Evolutionary conservation across 139 green algal species (phyloP), one percentile per base, ranked within the genome.

Genomic region (Coelastrella sp.): DNA sequence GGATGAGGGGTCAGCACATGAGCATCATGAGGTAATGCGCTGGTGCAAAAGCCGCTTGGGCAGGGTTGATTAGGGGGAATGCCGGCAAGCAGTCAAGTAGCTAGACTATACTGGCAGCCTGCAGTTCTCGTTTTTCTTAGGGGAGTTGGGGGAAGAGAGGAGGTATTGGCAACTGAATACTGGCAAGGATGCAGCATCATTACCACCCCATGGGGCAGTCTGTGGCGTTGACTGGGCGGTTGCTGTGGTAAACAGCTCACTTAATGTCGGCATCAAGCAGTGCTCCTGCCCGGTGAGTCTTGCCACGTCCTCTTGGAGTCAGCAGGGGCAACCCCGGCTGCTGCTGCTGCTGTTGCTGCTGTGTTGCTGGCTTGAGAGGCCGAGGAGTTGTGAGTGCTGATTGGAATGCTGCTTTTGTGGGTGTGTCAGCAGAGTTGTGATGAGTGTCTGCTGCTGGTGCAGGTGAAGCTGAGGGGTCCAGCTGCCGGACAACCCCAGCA

Each of bases 241-340:
- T 49, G 35, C 35, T 49, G 35, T 49, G 35, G 35, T 49, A 49
- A 3, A 1, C 35, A 49, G 9, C 80, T 73, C 59, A 87, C 81
- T 59, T 87, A 22, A 75, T 24, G 25, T 87, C 82, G 49, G 82
- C 82, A 14, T 56, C 82, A 11, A 87, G 82, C 63, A 78, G 17
- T 56, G 82, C 82, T n/a, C 78, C 82, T 87, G 63, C 65, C 63
- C 82, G 60, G 65, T 87, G 78, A 27, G 14, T 78, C 60, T 87
- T 57, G n/a, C 81, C 25, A 14, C 63, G 63, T n/a, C 49, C 82
- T 20, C 82, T 68, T 6, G 82, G 82, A 25, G 82, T 87, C 82
- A 78, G 27, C 24, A 87, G 49, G 11, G 65, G 24, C 14, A 78
- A 17, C 82, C 63, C 24, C 82, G 78, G 82, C 82, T 79, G 63